Evolutionary conservation across 169 alveolate genomes (phyloP).

Genomic region (Plasmodium vivax): DNA sequence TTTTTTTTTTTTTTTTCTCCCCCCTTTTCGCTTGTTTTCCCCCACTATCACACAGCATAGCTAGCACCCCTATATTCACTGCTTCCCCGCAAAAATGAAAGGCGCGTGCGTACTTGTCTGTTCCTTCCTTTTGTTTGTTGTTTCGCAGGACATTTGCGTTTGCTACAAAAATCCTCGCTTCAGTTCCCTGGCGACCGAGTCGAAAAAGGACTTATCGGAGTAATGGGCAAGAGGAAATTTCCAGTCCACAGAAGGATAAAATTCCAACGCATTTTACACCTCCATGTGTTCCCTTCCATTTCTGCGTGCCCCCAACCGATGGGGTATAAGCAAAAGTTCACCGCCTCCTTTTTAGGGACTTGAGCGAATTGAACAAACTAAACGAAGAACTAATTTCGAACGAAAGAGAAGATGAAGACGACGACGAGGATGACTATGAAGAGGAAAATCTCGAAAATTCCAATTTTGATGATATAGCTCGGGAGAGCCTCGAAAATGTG

Average conservation of each 20-base stretch:
- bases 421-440: slow-evolving; percentile 54
- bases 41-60: background rate
- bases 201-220: slow-evolving; percentile 43
- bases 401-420: slow-evolving; percentile 65
- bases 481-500: slow-evolving; percentile 46
- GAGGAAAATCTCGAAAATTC: slow-evolving; percentile 21
- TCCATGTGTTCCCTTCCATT: background rate
- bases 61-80: background rate
- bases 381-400: slow-evolving; percentile 54
- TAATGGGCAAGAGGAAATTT: slow-evolving; percentile 13
- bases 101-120: slow-evolving; percentile 7
- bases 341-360: slow-evolving; percentile 17
- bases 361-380: slow-evolving; percentile 31
- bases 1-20: background rate
- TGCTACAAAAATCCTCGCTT: slow-evolving; percentile 38
- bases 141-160: background rate
- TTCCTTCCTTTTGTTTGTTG: slow-evolving; percentile 13
- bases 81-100: slow-evolving; percentile 19
- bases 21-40: background rate
- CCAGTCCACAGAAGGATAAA: background rate
- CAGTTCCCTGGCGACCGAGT: slow-evolving; percentile 18
- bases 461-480: slow-evolving; percentile 47
- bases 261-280: background rate
- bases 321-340: background rate
- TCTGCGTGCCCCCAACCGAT: background rate